Base-by-base conservation (phyloP, 2,329 filamentous ascomycete genomes). In the Aureobasidium sp. region DNA sequence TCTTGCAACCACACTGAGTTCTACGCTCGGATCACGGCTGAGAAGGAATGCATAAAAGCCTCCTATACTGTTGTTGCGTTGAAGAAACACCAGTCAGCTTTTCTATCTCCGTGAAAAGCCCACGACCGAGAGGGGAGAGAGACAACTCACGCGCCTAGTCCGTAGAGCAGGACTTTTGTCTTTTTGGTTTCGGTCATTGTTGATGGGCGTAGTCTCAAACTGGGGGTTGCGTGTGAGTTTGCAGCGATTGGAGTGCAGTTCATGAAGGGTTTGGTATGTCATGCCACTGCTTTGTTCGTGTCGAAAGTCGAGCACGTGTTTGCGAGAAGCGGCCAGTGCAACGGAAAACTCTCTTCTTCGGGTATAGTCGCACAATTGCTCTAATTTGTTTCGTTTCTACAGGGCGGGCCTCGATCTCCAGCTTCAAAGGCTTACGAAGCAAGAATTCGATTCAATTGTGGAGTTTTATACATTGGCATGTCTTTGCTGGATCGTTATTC, bases 11-110 rank as follows among this genome's bases (percentile, higher is more conserved):
- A 78, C 75, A 0, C 74, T 75, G 19, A 78, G 62, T 5, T 69
- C 70, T 10, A 78, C 74, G 25, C 69, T 70, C 3, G 74, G 64
- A 37, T 69, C 71, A 2, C 77, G 74, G 57, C 72, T 75, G 0
- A 83, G 65, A 40, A 83, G 76, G 61, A 82, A 83, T 8, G 80
- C 78, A 66, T 84, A 84, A 64, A 84, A 83, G 2, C 79, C 81
- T 29, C 81, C 81, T 59, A 83, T 82, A 0, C 80, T 82, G 53
- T 6, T 25, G 25, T 33, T 37, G 2, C 23, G 25, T 27, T 21
- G 10, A 19, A 27, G n/a, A 27, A 19, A 3, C 17, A 21, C n/a
- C 31, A 4, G 25, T 55, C 31, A 43, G 37, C 51, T 21, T 23
- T 13, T 31, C 45, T 11, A 35, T 45, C 11, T 17, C 33, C 50